Percentiles rank a stretch among this genome's conserved stretches.
phyloP scores from a whole-genome alignment of 192 early-diverging fungal species.

The Oehlia diaphana region DNA sequence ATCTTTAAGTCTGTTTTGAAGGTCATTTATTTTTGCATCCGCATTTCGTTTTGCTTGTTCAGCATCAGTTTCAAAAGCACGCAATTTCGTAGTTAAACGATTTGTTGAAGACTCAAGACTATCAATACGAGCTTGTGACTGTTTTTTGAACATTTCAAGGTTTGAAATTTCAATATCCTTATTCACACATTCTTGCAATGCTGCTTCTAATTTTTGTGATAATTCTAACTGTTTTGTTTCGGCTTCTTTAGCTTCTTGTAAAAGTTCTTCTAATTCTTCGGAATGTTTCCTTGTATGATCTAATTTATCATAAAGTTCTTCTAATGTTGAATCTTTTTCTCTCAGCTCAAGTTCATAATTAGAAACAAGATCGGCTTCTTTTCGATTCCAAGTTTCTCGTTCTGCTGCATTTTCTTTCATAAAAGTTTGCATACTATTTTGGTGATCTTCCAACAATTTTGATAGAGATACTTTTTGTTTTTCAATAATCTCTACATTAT shows the following conservation, averaged over 20 bases:
- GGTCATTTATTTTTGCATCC: not conserved
- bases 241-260: not conserved
- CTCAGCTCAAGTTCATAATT: conserved; percentile 8
- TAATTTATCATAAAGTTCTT: not conserved
- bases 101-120: not conserved
- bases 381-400: not conserved
- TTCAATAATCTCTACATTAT: not conserved
- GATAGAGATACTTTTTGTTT: conserved; percentile 15
- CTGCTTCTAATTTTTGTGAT: not conserved
- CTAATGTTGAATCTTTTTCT: not conserved
- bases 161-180: conserved; percentile 2
- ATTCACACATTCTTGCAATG: not conserved
- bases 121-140: conserved; percentile 7
- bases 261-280: not conserved
- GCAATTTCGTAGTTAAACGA: not conserved
- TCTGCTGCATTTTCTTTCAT: conserved; percentile 10
- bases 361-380: conserved; percentile 8
- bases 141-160: not conserved
- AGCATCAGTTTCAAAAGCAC: not conserved
- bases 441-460: conserved; percentile 14
- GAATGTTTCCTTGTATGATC: not conserved
- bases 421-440: conserved; percentile 16
- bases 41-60: not conserved
- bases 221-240: not conserved
- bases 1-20: not conserved